These are phyloP conservation scores for Pythium graminicola DNA, from an alignment of 352 stramenopile species.

Conservation along the genomic window DNA sequence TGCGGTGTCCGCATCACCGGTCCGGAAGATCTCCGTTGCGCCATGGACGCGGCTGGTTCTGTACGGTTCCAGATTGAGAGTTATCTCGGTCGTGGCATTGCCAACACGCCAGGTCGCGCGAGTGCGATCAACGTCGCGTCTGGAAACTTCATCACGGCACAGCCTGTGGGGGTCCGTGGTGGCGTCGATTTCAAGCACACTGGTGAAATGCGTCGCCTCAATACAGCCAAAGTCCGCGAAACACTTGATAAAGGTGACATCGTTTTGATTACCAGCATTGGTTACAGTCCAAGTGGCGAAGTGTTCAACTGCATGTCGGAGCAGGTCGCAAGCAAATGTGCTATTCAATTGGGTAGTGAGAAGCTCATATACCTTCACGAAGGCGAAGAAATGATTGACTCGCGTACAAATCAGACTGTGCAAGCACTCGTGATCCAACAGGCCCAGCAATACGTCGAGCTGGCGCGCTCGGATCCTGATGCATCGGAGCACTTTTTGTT, in stretches of 20 bases:
- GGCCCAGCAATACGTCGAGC: slow-evolving; percentile 73
- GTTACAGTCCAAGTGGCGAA: slow-evolving; percentile 93
- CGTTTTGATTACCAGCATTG: slow-evolving; percentile 94
- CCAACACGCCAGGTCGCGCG: slow-evolving; percentile 68
- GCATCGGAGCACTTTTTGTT: slow-evolving; percentile 66
- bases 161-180: slow-evolving; percentile 80
- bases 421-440: slow-evolving; percentile 77
- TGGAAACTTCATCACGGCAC: slow-evolving; percentile 96
- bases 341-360: slow-evolving; percentile 70
- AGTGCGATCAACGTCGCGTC: slow-evolving; percentile 90
- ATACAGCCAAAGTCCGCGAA: slow-evolving; percentile 87
- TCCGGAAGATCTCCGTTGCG: slow-evolving; percentile 85
- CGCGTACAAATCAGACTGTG: slow-evolving; percentile 67
- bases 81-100: slow-evolving; percentile 73
- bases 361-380: slow-evolving; percentile 90
- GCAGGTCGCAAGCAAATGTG: slow-evolving; percentile 83
- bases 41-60: slow-evolving; percentile 92
- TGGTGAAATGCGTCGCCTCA: slow-evolving; percentile 92
- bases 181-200: slow-evolving; percentile 88
- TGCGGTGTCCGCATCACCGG: slow-evolving; percentile 89
- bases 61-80: slow-evolving; percentile 88
- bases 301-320: slow-evolving; percentile 89
- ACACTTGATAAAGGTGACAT: slow-evolving; percentile 93
- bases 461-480: slow-evolving; percentile 43
- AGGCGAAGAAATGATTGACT: slow-evolving; percentile 81